phyloP scores from a whole-genome alignment of 1,139 yeast species.

The Hansenula anomala region DNA sequence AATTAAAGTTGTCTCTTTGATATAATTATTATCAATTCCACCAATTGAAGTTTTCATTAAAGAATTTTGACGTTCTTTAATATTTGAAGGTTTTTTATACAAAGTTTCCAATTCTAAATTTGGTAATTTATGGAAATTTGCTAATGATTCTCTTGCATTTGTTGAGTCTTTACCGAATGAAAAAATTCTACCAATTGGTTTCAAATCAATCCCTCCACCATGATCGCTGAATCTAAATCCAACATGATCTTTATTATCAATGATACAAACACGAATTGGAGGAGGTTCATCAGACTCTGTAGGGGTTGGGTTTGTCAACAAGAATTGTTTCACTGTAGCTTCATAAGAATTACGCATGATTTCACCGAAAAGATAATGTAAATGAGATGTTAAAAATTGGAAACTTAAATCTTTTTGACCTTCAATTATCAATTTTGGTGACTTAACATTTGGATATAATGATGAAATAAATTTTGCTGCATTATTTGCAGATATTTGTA shows the following conservation, averaged over 20 bases:
- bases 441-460: slow-evolving; percentile 48
- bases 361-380: slow-evolving; percentile 83
- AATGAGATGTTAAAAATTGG: slow-evolving; percentile 81
- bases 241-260: slow-evolving; percentile 62
- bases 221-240: slow-evolving; percentile 79
- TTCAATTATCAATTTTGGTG: slow-evolving; percentile 74
- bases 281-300: slow-evolving; percentile 23
- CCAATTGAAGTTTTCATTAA: slow-evolving; percentile 23
- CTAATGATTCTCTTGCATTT: slow-evolving; percentile 49
- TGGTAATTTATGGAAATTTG: slow-evolving; percentile 65
- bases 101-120: slow-evolving; percentile 31
- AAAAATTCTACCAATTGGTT: slow-evolving; percentile 64
- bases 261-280: slow-evolving; percentile 70
- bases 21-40: slow-evolving; percentile 20
- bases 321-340: slow-evolving; percentile 55
- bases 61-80: slow-evolving; percentile 4
- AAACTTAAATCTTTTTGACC: slow-evolving; percentile 60
- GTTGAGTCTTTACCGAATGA: slow-evolving; percentile 72
- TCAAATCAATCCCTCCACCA: slow-evolving; percentile 78
- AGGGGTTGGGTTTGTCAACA: slow-evolving; percentile 24
- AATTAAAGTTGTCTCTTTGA: slow-evolving; percentile 37
- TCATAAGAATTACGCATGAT: slow-evolving; percentile 79
- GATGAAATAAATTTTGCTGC: slow-evolving; percentile 40
- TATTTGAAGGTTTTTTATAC: background rate
- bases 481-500: slow-evolving; percentile 51